Evolutionary conservation across 2,329 filamentous ascomycete species (phyloP), one percentile per base, ranked within the genome.

Genomic region (Venturia oleaginea): DNA sequence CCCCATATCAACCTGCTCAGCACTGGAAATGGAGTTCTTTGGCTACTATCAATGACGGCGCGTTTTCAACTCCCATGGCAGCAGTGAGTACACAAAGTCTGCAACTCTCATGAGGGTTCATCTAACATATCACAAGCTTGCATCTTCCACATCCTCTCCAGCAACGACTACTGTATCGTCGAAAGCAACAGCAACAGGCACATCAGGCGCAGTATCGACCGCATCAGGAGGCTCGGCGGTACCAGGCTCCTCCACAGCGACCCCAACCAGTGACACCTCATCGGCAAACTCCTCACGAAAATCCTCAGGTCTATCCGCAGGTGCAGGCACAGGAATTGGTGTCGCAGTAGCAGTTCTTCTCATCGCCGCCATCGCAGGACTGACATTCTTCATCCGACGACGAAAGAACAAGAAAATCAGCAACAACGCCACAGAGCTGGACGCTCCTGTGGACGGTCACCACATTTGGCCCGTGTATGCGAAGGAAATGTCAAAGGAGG

Each of bases 251-350:
- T 51, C 60, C 4, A 46, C 60, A 62, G 22, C 32, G 1, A 43
- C 60, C n/a, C 42, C 60, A 51, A 37, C 60, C 48, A 17, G 46
- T 40, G 37, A 19, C 48, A 11, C 30, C 15, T 55, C 46, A 17
- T 2, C 62, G 6, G 6, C 62, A 8, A 63, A 43, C 48, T 27
- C 61, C 22, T 17, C 43, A 59, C 30, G 37, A 19, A 27, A 22
- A 32, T 37, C 38, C 27, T 43, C 38, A 17, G 62, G 62, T 27
- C 62, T 66, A 5, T 66, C 65, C 8, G 57, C 61, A 17, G 59
- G 63, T 27, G 63, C 65, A 24, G 59, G 57, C 7, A 61, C 64
- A 19, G 65, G 65, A 1, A 34, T 66, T 1, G 65, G 65, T 34
- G 63, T 65, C n/a, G 65, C 63, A 15, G 30, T 66, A 19, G 65